Percentiles rank a stretch among this genome's conserved stretches.
Evolutionary conservation across 2,329 filamentous ascomycete genomes (phyloP).

Genomic region (Juglanconis sp.): DNA sequence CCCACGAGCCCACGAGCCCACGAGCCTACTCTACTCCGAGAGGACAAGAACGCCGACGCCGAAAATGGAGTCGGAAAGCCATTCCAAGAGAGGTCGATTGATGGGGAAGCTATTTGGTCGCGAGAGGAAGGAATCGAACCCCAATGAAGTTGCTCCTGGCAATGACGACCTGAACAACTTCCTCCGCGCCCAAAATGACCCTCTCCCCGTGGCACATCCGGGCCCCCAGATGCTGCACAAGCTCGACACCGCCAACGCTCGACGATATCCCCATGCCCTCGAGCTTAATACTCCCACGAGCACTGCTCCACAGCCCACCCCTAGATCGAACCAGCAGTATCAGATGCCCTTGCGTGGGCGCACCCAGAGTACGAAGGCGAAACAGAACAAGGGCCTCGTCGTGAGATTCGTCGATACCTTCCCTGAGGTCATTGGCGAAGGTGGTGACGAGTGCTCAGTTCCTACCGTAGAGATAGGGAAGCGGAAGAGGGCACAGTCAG

Average conservation of each 20-base stretch:
- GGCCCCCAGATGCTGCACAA: constrained; percentile 46
- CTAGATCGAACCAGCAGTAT: constrained; percentile 32
- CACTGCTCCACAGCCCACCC: not conserved
- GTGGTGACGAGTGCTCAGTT: constrained; percentile 78
- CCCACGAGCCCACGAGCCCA: not conserved
- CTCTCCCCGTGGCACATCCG: constrained; percentile 50
- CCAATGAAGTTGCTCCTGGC: constrained; percentile 40
- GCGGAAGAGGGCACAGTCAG: constrained; percentile 44
- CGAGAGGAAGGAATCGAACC: constrained; percentile 33
- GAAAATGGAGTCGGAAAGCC: constrained; percentile 15
- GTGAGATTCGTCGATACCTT: constrained; percentile 71
- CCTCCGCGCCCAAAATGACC: constrained; percentile 50
- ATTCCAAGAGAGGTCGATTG: constrained; percentile 47
- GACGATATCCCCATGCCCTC: constrained; percentile 53
- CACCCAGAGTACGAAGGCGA: constrained; percentile 39
- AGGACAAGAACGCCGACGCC: not conserved
- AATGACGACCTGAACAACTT: constrained; percentile 56
- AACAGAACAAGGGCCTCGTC: constrained; percentile 62
- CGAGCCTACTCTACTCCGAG: not conserved
- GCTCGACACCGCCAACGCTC: constrained; percentile 54
- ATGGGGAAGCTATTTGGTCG: constrained; percentile 62
- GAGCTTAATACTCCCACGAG: constrained; percentile 38
- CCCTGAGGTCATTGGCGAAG: constrained; percentile 84
- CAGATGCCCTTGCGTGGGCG: constrained; percentile 42
- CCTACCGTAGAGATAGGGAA: constrained; percentile 70